Base-by-base conservation (phyloP, 441 rosid species). In the Erysimum pusillum region DNA sequence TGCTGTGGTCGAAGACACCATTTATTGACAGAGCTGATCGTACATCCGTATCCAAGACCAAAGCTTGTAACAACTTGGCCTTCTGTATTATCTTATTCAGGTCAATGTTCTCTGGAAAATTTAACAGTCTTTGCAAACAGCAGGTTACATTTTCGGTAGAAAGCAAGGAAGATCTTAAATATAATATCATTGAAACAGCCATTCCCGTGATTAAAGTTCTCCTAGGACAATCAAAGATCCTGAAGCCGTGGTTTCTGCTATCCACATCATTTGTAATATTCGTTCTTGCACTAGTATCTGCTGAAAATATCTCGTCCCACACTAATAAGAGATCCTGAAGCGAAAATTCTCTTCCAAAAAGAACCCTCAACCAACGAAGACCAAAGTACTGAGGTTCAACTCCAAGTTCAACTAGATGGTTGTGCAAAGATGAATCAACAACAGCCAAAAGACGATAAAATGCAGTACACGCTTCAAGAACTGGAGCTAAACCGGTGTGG, bases 341-440 rank as follows among this genome's bases (percentile, higher is more conserved):
- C 13, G 79, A 80, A 79, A 93, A 88, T 64, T 93, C 98, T 51
- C 98, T 87, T 69, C 96, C 97, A 80, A 88, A 93, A 73, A 93
- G 75, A 73, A 93, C 98, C 38, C 97, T 78, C 65, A 93, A 82
- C 98, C 98, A 93, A 67, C 98, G 94, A 63, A 93, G 94, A 53
- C 91, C 87, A 69, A 91, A 93, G 82, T 91, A 93, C 77, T 91
- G 98, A 15, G 98, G 98, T 82, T 93, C 98, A 74, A 91, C 94
- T 73, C 98, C 92, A 14, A 93, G 94, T 81, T 93, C 96, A 67
- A 89, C 84, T 22, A 93, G 90, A 81, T 93, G 98, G 80, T 85
- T 82, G 63, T 90, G 89, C 51, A 93, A 80, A 77, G 97, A 89
- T 62, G 91, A 85, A 84, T 91, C 98, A 39, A 87, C 87, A 9